Percentiles rank a stretch among this genome's conserved stretches.
phyloP scores from a whole-genome alignment of 2,329 filamentous ascomycete species.

The Amauroascus niger region DNA sequence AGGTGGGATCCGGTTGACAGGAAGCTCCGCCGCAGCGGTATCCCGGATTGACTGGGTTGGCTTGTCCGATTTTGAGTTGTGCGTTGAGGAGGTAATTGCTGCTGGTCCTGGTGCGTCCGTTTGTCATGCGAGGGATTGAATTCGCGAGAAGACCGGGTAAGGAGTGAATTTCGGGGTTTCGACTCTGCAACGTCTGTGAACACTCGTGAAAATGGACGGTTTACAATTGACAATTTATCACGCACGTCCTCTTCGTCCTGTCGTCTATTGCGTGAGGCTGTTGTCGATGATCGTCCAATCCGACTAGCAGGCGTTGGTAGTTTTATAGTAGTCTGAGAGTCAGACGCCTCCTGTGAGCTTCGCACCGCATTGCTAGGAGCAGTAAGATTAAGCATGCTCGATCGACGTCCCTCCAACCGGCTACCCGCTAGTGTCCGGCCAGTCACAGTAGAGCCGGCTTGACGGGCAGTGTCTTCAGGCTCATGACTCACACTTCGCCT shows the following conservation, averaged over 20 bases:
- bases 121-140: slow-evolving; percentile 19
- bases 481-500: slow-evolving; percentile 34
- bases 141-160: slow-evolving; percentile 6
- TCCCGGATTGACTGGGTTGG: slow-evolving; percentile 26
- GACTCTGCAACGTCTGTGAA: slow-evolving; percentile 30
- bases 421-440: slow-evolving; percentile 21
- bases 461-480: slow-evolving; percentile 25
- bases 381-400: slow-evolving; percentile 28
- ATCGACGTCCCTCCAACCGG: slow-evolving; percentile 34
- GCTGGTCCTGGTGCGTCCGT: slow-evolving; percentile 18
- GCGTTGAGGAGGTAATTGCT: slow-evolving; percentile 12
- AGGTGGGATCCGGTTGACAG: slow-evolving; percentile 28
- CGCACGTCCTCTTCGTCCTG: slow-evolving; percentile 31
- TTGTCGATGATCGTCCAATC: slow-evolving; percentile 34
- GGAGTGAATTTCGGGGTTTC: not conserved
- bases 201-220: slow-evolving; percentile 35
- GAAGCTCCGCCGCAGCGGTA: slow-evolving; percentile 33
- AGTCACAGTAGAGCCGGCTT: slow-evolving; percentile 17
- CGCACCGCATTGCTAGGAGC: slow-evolving; percentile 17
- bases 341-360: slow-evolving; percentile 22
- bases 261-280: slow-evolving; percentile 26
- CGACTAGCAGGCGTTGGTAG: slow-evolving; percentile 28
- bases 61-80: slow-evolving; percentile 15
- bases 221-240: slow-evolving; percentile 25
- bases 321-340: slow-evolving; percentile 24